Evolutionary conservation across 805 yeast species (phyloP), one percentile per base, ranked within the genome.

Genomic region (Teunomyces barrocoloradensis): DNA sequence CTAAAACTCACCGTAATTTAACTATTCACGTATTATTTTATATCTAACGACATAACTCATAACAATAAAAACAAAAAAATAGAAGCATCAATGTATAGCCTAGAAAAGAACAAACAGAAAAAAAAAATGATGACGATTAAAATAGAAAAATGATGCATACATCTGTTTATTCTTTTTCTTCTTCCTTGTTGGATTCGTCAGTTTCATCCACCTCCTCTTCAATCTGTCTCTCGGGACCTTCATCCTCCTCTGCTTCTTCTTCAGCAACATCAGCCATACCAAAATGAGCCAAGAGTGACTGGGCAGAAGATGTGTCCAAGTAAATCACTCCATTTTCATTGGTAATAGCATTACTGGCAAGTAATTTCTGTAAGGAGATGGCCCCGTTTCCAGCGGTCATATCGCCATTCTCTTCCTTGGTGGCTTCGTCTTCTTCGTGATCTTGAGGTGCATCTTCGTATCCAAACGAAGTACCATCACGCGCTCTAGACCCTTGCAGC

Each of bases 321-420:
- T 82, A 83, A 44, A 83, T 79, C 23, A 83, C 84, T 37, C 86
- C 86, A 58, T 82, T 80, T 53, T 79, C 80, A 47, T 80, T 79
- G 42, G 82, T 75, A 47, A 79, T 71, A 42, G 77, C 79, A 50
- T 79, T 77, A 44, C 71, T 66, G 42, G 75, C 71, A 55, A 73
- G 68, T 51, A 73, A 65, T 52, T 69, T 69, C 57, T 73, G 77
- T 48, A 73, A 69, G 15, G 76, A 70, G 36, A 73, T 68, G 46
- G 75, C 73, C 5, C 75, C 74, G 45, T 62, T 65, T 43, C 55
- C 55, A 7, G 58, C 61, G 9, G 50, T 56, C 10, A 50, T 25
- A 37, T 53, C 53, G 27, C 50, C 60, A 27, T 53, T 61, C 33
- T 57, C 52, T 13, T 38, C 47, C 6, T 45, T 36, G 17, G 12